Evolutionary conservation across 2,329 filamentous ascomycete species (phyloP).

Genomic region (Colletotrichum tofieldiae): DNA sequence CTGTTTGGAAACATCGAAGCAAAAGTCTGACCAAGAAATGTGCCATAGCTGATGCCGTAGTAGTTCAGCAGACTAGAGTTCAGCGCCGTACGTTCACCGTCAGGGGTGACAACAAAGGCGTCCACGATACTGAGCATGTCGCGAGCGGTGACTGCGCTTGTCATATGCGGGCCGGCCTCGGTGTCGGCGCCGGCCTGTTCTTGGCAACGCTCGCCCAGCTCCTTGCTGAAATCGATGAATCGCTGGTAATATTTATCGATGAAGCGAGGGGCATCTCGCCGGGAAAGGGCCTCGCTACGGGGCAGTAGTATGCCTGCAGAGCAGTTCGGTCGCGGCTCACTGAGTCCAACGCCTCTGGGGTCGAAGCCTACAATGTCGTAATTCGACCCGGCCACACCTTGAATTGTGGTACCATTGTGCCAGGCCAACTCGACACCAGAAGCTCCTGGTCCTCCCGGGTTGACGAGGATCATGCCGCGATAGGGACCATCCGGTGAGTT

Average conservation of each 20-base stretch:
- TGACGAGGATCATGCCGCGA: constrained; percentile 59
- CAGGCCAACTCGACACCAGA: constrained; percentile 55
- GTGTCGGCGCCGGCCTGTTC: constrained; percentile 1
- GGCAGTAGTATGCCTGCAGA: constrained; percentile 43
- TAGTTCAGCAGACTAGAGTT: constrained; percentile 54
- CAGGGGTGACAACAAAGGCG: constrained; percentile 38
- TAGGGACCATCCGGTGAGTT: constrained; percentile 54
- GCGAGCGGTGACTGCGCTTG: constrained; percentile 57
- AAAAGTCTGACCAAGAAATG: constrained; percentile 58
- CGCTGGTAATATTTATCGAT: constrained; percentile 5
- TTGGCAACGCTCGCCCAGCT: constrained; percentile 14
- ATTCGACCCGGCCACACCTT: constrained; percentile 43
- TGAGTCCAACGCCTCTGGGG: constrained; percentile 58
- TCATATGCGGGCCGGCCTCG: constrained; percentile 48
- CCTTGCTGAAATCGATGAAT: constrained; percentile 13
- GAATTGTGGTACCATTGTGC: constrained; percentile 48
- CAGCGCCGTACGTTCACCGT: constrained; percentile 33
- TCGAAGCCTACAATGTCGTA: constrained; percentile 62
- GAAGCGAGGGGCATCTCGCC: constrained; percentile 4
- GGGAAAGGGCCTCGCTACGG: background rate
- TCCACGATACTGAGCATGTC: constrained; percentile 63
- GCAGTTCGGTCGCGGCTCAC: constrained; percentile 57
- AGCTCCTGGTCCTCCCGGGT: constrained; percentile 62
- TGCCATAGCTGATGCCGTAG: constrained; percentile 65
- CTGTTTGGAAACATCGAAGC: constrained; percentile 57